Evolutionary conservation across 2,329 filamentous ascomycete species (phyloP).

Genomic region (Zalaria obscura): DNA sequence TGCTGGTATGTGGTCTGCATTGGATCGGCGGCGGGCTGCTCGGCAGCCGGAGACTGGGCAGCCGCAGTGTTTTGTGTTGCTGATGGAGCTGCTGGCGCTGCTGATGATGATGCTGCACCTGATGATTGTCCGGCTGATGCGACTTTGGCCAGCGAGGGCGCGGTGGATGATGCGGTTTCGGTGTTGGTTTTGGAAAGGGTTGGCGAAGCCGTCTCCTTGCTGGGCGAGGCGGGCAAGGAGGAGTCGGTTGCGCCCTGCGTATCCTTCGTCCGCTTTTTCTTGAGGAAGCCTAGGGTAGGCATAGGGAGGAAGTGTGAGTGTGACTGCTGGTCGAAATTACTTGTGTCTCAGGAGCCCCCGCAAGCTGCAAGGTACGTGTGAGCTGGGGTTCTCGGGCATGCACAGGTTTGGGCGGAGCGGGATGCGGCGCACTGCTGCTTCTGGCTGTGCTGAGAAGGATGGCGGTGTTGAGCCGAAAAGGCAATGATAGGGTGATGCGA

Average conservation of each 20-base stretch:
- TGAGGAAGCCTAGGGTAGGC: slow-evolving; percentile 91
- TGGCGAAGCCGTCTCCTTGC: slow-evolving; percentile 46
- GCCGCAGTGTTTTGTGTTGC: slow-evolving; percentile 9
- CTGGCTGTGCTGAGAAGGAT: slow-evolving; percentile 1
- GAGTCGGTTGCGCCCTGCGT: slow-evolving; percentile 43
- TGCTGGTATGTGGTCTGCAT: slow-evolving; percentile 22
- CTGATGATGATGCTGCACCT: no score
- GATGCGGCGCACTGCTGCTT: not conserved
- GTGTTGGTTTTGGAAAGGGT: slow-evolving; percentile 6
- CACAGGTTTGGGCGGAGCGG: not conserved
- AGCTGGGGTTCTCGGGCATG: not conserved
- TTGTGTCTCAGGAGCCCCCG: not conserved
- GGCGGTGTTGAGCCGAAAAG: slow-evolving; percentile 2
- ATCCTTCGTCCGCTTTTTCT: slow-evolving; percentile 98
- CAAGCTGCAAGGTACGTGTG: not conserved
- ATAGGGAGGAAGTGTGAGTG: slow-evolving; percentile 34
- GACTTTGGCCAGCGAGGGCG: slow-evolving; percentile 15
- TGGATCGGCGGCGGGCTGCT: slow-evolving; percentile 22
- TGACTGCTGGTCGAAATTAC: not conserved
- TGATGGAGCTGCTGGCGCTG: no score
- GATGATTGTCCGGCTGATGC: not conserved
- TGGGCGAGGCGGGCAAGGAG: slow-evolving; percentile 53
- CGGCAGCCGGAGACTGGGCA: slow-evolving; percentile 20
- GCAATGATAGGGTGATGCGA: slow-evolving; percentile 3
- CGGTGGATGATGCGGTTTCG: slow-evolving; percentile 13